Conservation (phyloP, 441 rosid species). For the Macaranga tanarius region DNA sequence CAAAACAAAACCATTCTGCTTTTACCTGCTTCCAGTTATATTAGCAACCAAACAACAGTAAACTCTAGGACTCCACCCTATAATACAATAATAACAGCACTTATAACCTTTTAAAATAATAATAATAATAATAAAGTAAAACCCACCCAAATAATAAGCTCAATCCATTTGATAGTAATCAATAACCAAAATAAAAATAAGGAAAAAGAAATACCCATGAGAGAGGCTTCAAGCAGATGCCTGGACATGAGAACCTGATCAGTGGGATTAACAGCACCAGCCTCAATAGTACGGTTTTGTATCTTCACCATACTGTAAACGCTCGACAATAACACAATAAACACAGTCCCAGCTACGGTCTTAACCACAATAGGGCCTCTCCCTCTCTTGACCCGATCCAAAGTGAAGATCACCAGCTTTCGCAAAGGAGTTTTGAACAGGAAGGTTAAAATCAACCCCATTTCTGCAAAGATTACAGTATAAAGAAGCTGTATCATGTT, state of each 20-base stretch:
- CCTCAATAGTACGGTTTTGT: constrained; percentile 54
- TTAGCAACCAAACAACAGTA: background rate
- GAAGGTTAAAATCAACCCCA: constrained; percentile 60
- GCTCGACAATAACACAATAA: constrained; percentile 58
- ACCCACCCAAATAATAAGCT: background rate
- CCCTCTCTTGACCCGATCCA: constrained; percentile 82
- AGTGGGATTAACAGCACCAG: constrained; percentile 63
- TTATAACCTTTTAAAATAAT: too few relatives aligned
- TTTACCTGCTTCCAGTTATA: background rate
- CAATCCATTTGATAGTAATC: background rate
- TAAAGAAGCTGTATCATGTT: constrained; percentile 71
- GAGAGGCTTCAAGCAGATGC: constrained; percentile 81
- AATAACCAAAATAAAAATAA: background rate
- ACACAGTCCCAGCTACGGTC: constrained; percentile 58
- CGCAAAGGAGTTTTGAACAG: constrained; percentile 78
- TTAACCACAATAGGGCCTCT: constrained; percentile 71
- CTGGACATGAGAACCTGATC: constrained; percentile 75
- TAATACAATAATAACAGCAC: background rate
- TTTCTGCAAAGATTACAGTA: constrained; percentile 53
- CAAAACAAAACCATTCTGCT: background rate
- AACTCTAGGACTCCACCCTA: background rate
- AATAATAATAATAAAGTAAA: background rate
- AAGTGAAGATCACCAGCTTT: constrained; percentile 58
- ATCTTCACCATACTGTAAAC: constrained; percentile 54
- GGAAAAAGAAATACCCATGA: constrained; percentile 56